Evolutionary conservation across 1,284 basidiomycete genomes (phyloP).

Genomic region (Fomitopsis betulina): DNA sequence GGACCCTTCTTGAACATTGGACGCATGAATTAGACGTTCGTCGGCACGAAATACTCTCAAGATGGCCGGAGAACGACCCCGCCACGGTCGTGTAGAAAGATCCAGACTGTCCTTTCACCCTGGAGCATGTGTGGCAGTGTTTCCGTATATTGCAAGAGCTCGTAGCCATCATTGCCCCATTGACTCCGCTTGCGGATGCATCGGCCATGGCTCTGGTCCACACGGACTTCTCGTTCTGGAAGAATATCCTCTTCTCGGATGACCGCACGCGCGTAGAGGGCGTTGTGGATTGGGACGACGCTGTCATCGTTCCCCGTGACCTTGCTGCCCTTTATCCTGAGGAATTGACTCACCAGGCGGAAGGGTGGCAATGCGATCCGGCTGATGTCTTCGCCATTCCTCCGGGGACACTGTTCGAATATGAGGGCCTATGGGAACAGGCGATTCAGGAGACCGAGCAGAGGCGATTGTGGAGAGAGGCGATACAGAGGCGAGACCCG

Average conservation of each 20-base stretch:
- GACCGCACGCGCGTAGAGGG: background rate
- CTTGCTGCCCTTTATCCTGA: background rate
- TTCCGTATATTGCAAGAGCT: background rate
- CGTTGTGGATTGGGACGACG: background rate
- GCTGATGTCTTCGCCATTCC: background rate
- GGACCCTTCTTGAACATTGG: background rate
- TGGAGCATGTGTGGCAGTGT: background rate
- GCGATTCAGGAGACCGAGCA: background rate
- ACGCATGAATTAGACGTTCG: background rate
- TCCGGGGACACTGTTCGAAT: background rate
- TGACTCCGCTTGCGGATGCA: background rate
- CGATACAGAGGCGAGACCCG: background rate
- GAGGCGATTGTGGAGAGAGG: background rate
- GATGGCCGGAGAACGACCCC: background rate
- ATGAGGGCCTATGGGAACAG: background rate
- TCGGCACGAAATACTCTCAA: background rate
- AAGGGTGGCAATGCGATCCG: background rate
- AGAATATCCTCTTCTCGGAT: background rate
- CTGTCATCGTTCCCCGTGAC: background rate
- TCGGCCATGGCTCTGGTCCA: background rate
- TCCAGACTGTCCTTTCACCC: background rate
- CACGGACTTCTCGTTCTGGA: background rate
- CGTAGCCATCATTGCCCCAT: background rate
- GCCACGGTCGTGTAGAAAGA: background rate
- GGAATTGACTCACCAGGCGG: background rate